Base-by-base conservation (phyloP, 805 yeast genomes). In the Candida dajiaensis region DNA sequence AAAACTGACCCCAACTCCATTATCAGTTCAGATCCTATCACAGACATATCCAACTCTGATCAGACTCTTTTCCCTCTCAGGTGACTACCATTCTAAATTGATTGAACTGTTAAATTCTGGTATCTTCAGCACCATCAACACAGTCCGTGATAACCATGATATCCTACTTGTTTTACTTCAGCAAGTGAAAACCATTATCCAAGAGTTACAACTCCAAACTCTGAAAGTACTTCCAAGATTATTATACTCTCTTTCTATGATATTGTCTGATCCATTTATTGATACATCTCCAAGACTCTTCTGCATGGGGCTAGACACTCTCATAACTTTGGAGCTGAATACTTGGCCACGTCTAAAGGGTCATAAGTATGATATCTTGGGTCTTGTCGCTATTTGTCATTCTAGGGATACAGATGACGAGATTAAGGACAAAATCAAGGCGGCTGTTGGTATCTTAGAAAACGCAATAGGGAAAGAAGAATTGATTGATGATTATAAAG, bases 181-280 rank as follows among this genome's bases (percentile, higher is more conserved):
- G 0, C 55, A 56, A 7, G 42, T 50, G 0, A 40, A 10, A 0
- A 6, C 2, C 1, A 48, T 60, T 2, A 23, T 60, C 1, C 16
- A 41, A 4, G 33, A 33, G 2, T 38, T 59, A 22, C 31, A 40
- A 6, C 15, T 48, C 1, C 20, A 44, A 4, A 47, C 53, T 2
- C 26, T 50, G 29, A 52, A 47, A 38, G 35, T 48, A 0, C 38
- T 58, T 0, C 59, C 61, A 15, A 49, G 63, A n/a, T 38, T 60
- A 41, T 2, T 58, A 4, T 53, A 50, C 28, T 36, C 52, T 13
- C 6, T 60, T 10, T 61, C 63, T 0, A 51, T 40, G 12, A 23
- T 60, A 3, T 13, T 59, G 12, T 36, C 55, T 0, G 51, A 59
- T 39, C 64, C 64, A 1, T 59, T 58, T 42, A 47, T 58, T 10